Evolutionary conservation across 257 asterid species (phyloP).

Genomic region (Cordia subcordata): DNA sequence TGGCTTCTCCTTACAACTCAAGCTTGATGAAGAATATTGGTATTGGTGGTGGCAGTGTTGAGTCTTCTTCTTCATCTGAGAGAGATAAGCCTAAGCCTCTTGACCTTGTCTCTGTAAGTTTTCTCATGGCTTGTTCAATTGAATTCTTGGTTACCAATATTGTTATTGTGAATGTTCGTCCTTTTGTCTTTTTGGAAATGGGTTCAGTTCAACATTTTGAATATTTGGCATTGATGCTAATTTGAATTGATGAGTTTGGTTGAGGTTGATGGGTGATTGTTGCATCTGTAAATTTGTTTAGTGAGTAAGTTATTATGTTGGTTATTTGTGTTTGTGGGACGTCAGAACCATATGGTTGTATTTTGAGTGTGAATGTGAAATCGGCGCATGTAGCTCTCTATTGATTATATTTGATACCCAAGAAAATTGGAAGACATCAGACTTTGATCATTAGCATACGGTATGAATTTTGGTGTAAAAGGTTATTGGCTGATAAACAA

Average conservation of each 20-base stretch:
- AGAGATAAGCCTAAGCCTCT: constrained; percentile 97
- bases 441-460: too few relatives aligned
- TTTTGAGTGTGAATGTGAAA: too few relatives aligned
- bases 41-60: constrained; percentile 18
- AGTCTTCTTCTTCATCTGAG: constrained; percentile 23
- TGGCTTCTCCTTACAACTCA: constrained; percentile 84
- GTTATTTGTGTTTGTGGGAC: too few relatives aligned
- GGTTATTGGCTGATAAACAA: too few relatives aligned
- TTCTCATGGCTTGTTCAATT: constrained; percentile 2
- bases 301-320: too few relatives aligned
- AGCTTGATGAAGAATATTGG: constrained; percentile 34
- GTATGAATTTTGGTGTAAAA: too few relatives aligned
- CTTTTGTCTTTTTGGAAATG: too few relatives aligned
- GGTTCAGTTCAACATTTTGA: neutral
- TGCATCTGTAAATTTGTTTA: too few relatives aligned
- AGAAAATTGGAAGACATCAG: too few relatives aligned
- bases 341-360: too few relatives aligned
- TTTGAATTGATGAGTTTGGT: neutral
- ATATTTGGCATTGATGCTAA: neutral
- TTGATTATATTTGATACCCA: too few relatives aligned
- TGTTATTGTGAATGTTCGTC: neutral
- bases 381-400: too few relatives aligned
- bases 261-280: neutral
- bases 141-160: neutral
- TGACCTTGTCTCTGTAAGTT: constrained; percentile 69